These are phyloP conservation scores for Kuraishia ogatae DNA, from an alignment of 805 yeast species.

Conservation along the genomic window DNA sequence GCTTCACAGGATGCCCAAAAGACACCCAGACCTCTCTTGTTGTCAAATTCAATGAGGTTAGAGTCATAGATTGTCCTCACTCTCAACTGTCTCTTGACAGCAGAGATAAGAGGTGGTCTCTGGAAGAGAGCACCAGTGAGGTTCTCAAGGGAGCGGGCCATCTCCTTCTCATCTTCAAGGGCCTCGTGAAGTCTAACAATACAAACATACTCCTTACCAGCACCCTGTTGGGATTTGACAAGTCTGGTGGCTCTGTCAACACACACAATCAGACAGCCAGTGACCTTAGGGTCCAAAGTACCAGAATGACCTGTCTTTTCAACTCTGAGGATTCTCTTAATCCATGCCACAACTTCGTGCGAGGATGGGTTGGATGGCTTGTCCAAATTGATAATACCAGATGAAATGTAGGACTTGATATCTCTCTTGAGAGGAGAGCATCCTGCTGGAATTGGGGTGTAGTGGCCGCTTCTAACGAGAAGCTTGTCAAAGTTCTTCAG, in stretches of 20 bases:
- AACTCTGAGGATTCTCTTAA: constrained; percentile 87
- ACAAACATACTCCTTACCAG: constrained; percentile 99
- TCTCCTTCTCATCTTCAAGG: constrained; percentile 76
- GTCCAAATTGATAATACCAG: constrained; percentile 96
- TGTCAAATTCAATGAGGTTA: constrained; percentile 90
- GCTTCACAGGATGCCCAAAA: constrained; percentile 99
- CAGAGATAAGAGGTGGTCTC: constrained; percentile 98
- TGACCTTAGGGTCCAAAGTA: constrained; percentile 93
- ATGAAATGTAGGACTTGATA: constrained; percentile 76
- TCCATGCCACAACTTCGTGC: constrained; percentile 99
- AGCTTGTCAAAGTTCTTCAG: constrained; percentile 91
- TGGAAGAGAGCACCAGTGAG: constrained; percentile 98
- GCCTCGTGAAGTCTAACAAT: constrained; percentile 93
- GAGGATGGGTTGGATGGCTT: constrained; percentile 98
- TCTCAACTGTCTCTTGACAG: constrained; percentile 98
- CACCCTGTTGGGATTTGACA: constrained; percentile 98
- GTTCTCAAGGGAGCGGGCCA: constrained; percentile 83
- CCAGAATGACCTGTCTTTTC: constrained; percentile 99
- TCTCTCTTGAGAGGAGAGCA: constrained; percentile 93
- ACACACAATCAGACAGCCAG: constrained; percentile 98
- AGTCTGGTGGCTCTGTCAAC: constrained; percentile 96
- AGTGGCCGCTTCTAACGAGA: constrained; percentile 92
- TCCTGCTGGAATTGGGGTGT: constrained; percentile 96
- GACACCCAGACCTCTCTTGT: constrained; percentile 93
- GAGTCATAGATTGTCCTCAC: constrained; percentile 97